A percentile compares a stretch with the other conserved stretches of the same genome.
Conservation (phyloP, 23 red algal genomes). For the Gracilaria caudata region DNA sequence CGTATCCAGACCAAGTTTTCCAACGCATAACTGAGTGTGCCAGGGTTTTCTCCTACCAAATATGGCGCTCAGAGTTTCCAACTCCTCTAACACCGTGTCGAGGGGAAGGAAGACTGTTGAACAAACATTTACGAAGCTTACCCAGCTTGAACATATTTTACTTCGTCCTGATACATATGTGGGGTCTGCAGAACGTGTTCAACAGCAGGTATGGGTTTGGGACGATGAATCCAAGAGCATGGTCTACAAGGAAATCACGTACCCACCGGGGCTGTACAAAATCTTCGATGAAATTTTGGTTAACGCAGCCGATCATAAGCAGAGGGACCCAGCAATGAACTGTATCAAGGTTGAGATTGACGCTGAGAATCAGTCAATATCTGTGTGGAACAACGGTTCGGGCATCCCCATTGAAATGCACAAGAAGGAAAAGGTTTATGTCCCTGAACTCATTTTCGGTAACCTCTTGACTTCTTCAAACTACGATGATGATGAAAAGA, state of each 20-base stretch:
- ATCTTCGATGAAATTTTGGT: conserved; percentile 99
- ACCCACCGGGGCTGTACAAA: conserved; percentile 95
- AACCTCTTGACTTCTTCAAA: conserved; percentile 97
- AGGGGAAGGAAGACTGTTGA: conserved; percentile 77
- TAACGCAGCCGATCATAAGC: conserved; percentile 96
- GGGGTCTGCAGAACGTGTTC: conserved; percentile 75
- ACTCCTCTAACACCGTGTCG: conserved; percentile 14
- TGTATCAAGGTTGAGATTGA: conserved; percentile 91
- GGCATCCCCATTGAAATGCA: conserved; percentile 96
- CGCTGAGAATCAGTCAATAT: conserved; percentile 77
- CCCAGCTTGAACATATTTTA: conserved; percentile 96
- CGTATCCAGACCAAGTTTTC: background rate
- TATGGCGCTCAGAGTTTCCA: conserved; percentile 53
- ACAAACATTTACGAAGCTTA: conserved; percentile 87
- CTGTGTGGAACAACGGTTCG: conserved; percentile 90
- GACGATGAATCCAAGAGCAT: conserved; percentile 61
- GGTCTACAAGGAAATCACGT: conserved; percentile 71
- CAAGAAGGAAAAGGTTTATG: conserved; percentile 92
- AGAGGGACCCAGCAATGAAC: conserved; percentile 79
- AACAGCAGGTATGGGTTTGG: conserved; percentile 65
- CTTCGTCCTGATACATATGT: conserved; percentile 98
- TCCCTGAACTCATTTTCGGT: conserved; percentile 98
- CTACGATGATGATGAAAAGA: conserved; percentile 95
- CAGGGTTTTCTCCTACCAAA: background rate
- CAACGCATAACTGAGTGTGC: background rate